phyloP scores from a whole-genome alignment of 2,329 filamentous ascomycete species.

The Aspergillus thermomutatus region DNA sequence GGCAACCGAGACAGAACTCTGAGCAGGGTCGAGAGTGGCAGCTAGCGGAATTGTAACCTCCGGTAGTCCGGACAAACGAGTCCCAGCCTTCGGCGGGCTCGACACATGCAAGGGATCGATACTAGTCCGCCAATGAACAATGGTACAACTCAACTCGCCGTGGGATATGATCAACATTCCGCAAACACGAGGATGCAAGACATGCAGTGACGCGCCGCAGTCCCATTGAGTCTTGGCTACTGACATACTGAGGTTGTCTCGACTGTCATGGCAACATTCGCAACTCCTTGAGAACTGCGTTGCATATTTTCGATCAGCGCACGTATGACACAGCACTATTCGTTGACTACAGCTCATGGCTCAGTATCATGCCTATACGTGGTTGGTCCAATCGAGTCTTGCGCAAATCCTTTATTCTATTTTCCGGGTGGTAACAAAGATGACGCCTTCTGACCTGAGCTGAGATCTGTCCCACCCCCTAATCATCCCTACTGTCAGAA shows the following conservation, averaged over 20 bases:
- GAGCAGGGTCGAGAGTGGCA: background rate
- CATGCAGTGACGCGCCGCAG: background rate
- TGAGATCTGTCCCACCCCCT: background rate
- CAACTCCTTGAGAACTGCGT: background rate
- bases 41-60: background rate
- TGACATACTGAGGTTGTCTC: background rate
- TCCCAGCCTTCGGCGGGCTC: background rate
- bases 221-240: background rate
- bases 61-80: background rate
- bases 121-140: background rate
- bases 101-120: background rate
- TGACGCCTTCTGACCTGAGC: background rate
- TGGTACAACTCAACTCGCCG: no score
- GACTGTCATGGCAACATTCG: background rate
- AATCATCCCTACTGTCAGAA: background rate
- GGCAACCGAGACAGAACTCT: background rate
- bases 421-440: background rate
- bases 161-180: background rate
- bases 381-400: no score
- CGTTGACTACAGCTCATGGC: no score
- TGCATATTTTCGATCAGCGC: background rate
- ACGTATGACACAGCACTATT: background rate
- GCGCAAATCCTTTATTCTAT: background rate
- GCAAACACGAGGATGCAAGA: background rate
- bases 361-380: no score